Conservation (phyloP, 139 green algal species). For the Coccomyxa sp. region DNA sequence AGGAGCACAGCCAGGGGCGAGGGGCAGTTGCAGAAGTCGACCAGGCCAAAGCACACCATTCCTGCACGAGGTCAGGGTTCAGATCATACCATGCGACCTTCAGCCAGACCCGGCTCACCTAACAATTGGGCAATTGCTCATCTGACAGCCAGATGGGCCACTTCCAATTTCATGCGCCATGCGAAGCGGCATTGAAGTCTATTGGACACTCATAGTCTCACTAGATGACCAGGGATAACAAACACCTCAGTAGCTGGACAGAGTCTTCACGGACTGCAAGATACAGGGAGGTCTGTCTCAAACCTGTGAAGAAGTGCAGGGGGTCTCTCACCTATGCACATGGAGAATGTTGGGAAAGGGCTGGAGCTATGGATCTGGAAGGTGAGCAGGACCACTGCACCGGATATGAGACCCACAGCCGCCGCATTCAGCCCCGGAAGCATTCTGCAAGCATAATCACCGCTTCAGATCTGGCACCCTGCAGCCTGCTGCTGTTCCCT, state of each 20-base stretch:
- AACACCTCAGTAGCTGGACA: background rate
- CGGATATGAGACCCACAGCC: slow-evolving; percentile 83
- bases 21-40: slow-evolving; percentile 43
- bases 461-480: background rate
- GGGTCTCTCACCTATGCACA: slow-evolving; percentile 56
- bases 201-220: background rate
- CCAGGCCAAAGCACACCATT: slow-evolving; percentile 17
- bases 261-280: background rate
- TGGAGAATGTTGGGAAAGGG: slow-evolving; percentile 54
- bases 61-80: slow-evolving; percentile 6
- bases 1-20: slow-evolving; percentile 68
- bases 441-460: slow-evolving; percentile 3
- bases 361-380: slow-evolving; percentile 52
- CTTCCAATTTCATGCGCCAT: background rate
- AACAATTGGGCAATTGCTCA: background rate
- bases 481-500: background rate
- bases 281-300: background rate
- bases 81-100: no score
- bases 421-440: slow-evolving; percentile 80
- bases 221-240: background rate
- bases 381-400: slow-evolving; percentile 77
- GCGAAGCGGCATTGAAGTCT: background rate
- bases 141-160: background rate
- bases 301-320: background rate
- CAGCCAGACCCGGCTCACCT: background rate